A percentile compares a stretch with the other conserved stretches of the same genome.
These are phyloP conservation scores for Aureobasidium sp. DNA, from an alignment of 2,329 filamentous ascomycete genomes.

Conservation along the genomic window DNA sequence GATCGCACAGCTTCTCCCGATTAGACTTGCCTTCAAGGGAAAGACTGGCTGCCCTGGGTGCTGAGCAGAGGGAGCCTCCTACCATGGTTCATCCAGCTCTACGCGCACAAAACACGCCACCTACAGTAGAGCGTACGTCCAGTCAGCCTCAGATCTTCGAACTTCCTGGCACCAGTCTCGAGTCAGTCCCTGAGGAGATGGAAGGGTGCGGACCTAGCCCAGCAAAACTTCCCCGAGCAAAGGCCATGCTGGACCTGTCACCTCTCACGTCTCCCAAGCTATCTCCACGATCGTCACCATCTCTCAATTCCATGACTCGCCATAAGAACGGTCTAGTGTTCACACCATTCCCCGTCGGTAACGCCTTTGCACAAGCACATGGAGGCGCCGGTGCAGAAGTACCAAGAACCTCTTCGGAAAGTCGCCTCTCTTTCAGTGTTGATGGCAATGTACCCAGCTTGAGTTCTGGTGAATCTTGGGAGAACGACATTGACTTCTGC, in stretches of 20 bases:
- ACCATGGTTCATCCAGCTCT: slow-evolving; percentile 15
- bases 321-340: not conserved
- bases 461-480: slow-evolving; percentile 43
- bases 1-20: not conserved
- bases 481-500: slow-evolving; percentile 54
- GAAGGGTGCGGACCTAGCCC: slow-evolving; percentile 22
- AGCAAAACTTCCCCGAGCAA: not conserved
- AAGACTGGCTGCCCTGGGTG: slow-evolving; percentile 6
- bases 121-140: slow-evolving; percentile 14
- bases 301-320: not conserved
- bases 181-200: slow-evolving; percentile 39
- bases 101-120: not conserved
- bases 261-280: not conserved
- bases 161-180: slow-evolving; percentile 30
- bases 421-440: slow-evolving; percentile 4
- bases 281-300: not conserved
- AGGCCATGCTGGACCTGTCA: not conserved
- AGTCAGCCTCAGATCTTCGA: slow-evolving; percentile 22
- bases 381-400: not conserved
- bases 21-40: slow-evolving; percentile 18
- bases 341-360: slow-evolving; percentile 5
- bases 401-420: slow-evolving; percentile 3
- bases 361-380: slow-evolving; percentile 10
- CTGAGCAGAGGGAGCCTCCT: slow-evolving; percentile 13
- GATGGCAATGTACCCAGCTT: slow-evolving; percentile 15